Percentiles rank a stretch among this genome's conserved stretches.
Evolutionary conservation across 2,329 filamentous ascomycete genomes (phyloP).

Genomic region (Talaromyces sp.): DNA sequence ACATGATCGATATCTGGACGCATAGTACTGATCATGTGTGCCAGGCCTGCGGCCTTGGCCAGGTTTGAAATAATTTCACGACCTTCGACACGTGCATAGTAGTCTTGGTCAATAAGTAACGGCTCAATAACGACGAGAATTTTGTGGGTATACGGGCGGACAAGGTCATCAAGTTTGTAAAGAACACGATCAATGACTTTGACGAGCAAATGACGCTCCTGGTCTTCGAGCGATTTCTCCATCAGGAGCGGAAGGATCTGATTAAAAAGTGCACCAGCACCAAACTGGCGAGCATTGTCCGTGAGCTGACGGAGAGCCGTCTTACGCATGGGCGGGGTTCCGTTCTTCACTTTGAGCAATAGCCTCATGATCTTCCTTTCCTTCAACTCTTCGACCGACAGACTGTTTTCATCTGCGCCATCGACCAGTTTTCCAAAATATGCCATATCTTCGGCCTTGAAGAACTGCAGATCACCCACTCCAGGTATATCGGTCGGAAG

Average conservation of each 20-base stretch:
- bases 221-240: slow-evolving; percentile 97
- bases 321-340: slow-evolving; percentile 97
- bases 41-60: slow-evolving; percentile 90
- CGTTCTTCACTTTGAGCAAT: slow-evolving; percentile 97
- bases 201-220: slow-evolving; percentile 95
- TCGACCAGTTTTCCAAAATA: slow-evolving; percentile 98
- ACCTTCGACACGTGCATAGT: slow-evolving; percentile 96
- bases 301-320: slow-evolving; percentile 95
- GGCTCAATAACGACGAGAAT: slow-evolving; percentile 98
- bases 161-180: slow-evolving; percentile 96
- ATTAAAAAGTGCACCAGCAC: slow-evolving; percentile 89
- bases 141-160: slow-evolving; percentile 95
- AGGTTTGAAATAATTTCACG: slow-evolving; percentile 98
- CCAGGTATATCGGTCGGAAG: slow-evolving; percentile 94
- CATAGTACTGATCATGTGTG: slow-evolving; percentile 99
- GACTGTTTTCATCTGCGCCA: slow-evolving; percentile 81
- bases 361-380: slow-evolving; percentile 98
- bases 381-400: slow-evolving; percentile 93
- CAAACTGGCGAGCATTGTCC: slow-evolving; percentile 94
- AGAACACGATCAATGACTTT: slow-evolving; percentile 98
- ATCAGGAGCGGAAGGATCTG: slow-evolving; percentile 95
- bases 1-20: slow-evolving; percentile 97
- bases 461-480: slow-evolving; percentile 93
- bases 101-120: slow-evolving; percentile 98
- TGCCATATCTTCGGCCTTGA: slow-evolving; percentile 97